Conservation (phyloP, 164 flowering plant genomes). For the Litsea cubeba region DNA sequence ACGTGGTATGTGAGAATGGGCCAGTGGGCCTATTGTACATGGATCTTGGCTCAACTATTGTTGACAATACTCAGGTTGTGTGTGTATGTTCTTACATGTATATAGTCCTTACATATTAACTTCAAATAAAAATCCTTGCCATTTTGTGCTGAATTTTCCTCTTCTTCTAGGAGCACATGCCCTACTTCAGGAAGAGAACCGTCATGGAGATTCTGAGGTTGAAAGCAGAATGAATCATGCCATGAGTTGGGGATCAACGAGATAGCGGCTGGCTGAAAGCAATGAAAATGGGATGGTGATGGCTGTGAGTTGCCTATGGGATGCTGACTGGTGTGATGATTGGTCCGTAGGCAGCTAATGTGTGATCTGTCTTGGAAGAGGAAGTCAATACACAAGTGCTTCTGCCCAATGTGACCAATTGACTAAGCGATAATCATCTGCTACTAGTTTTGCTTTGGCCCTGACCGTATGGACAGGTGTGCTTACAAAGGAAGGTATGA, state of each 20-base stretch:
- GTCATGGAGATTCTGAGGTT: conserved; percentile 75
- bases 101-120: too few relatives aligned
- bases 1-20: too few relatives aligned
- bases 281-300: neutral
- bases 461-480: neutral
- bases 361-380: neutral
- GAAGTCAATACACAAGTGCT: neutral
- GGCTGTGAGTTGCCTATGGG: neutral
- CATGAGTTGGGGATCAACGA: neutral
- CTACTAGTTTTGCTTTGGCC: neutral
- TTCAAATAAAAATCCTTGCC: neutral
- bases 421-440: neutral
- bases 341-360: neutral
- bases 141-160: neutral
- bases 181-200: conserved; percentile 80
- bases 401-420: neutral
- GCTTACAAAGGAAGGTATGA: neutral
- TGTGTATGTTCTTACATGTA: neutral
- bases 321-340: neutral
- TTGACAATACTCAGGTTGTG: neutral
- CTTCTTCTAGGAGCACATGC: conserved; percentile 68
- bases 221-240: conserved; percentile 48
- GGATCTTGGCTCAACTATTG: too few relatives aligned
- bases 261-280: neutral
- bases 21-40: too few relatives aligned